Conservation (phyloP, 1,284 basidiomycete species). For the Ganoderma sp. region DNA sequence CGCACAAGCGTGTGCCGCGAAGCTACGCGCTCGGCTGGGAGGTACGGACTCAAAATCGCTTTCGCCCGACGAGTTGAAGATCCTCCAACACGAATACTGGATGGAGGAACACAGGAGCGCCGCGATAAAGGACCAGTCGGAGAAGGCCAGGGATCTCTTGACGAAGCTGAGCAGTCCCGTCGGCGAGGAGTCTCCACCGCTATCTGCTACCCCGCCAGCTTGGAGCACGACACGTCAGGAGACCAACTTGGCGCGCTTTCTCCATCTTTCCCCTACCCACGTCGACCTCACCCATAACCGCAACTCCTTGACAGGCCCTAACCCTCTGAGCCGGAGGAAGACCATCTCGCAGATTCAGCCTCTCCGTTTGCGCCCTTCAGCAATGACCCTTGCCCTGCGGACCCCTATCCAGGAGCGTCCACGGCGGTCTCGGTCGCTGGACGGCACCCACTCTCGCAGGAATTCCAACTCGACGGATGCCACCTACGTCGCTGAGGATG, state of each 20-base stretch:
- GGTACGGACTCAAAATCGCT: conserved; percentile 38
- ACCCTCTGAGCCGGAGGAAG: conserved; percentile 21
- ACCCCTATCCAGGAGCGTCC: conserved; percentile 19
- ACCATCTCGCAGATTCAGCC: conserved; percentile 34
- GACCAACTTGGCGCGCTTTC: conserved; percentile 32
- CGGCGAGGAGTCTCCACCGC: conserved; percentile 9
- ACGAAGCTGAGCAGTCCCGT: conserved; percentile 26
- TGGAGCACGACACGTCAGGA: conserved; percentile 23
- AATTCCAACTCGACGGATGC: conserved; percentile 26
- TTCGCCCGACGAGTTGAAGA: conserved; percentile 43
- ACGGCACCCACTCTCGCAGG: conserved; percentile 26
- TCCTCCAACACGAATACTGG: conserved; percentile 55
- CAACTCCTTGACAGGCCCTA: conserved; percentile 14
- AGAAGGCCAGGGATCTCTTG: conserved; percentile 24
- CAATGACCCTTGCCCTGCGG: conserved; percentile 25
- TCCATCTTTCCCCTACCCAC: conserved; percentile 34
- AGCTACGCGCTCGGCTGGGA: conserved; percentile 47
- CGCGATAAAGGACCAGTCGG: conserved; percentile 44
- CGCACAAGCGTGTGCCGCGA: conserved; percentile 48
- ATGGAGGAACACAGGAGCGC: conserved; percentile 52
- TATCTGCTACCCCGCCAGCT: conserved; percentile 13
- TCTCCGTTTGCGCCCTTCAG: conserved; percentile 32
- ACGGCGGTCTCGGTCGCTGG: conserved; percentile 26
- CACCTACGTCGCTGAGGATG: conserved; percentile 23
- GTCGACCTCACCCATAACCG: conserved; percentile 19